Evolutionary conservation across 345 rosid species (phyloP).

Genomic region (Linum lewisii): DNA sequence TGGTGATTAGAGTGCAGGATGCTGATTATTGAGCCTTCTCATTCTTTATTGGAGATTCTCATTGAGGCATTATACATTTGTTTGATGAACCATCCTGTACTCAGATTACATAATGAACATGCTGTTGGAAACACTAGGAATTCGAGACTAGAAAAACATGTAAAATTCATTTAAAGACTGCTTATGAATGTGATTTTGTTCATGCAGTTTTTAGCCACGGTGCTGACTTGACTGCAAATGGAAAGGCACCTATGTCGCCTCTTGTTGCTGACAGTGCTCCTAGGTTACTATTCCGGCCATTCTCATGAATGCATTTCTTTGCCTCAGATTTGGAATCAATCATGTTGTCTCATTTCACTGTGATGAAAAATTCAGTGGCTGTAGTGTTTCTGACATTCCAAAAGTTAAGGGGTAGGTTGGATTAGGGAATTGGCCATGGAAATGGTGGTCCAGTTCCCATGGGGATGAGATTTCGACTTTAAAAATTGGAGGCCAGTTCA

Average conservation of each 20-base stretch:
- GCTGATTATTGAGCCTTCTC: background rate
- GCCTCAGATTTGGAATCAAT: background rate
- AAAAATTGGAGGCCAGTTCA: no score
- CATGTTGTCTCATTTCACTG: background rate
- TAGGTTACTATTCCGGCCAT: conserved; percentile 35
- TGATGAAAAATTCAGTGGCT: no score
- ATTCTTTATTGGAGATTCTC: conserved; percentile 8
- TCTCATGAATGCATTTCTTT: conserved; percentile 3
- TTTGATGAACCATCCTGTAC: conserved; percentile 27
- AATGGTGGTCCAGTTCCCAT: no score
- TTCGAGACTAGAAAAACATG: conserved; percentile 14
- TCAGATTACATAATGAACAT: conserved; percentile 19
- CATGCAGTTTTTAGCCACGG: conserved; percentile 16
- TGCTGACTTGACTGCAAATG: conserved; percentile 25
- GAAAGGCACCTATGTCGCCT: conserved; percentile 24
- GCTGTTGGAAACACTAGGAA: conserved; percentile 20
- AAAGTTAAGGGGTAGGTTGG: no score
- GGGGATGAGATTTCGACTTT: no score
- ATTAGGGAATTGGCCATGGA: no score
- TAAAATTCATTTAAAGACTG: conserved; percentile 16
- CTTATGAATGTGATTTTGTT: conserved; percentile 19
- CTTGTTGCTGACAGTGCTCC: conserved; percentile 17
- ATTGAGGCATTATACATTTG: conserved; percentile 17
- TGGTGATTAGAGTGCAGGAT: background rate
- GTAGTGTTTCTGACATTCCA: no score